Conservation (phyloP, 176 grass and related monocot species). For the Lolium perenne region DNA sequence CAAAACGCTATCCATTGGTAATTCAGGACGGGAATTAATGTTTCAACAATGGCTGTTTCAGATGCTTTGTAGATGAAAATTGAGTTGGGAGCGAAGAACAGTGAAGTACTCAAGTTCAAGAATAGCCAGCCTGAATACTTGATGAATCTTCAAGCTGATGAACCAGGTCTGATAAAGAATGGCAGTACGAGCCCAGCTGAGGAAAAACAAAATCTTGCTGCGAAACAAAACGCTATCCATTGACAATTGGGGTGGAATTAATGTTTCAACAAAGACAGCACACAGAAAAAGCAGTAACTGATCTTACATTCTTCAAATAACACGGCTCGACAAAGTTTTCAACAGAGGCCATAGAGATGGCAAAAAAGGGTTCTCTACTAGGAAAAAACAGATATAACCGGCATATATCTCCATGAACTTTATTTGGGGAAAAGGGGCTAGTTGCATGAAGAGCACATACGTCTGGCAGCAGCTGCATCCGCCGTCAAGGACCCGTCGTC, state of each 20-base stretch:
- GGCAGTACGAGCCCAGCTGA: conserved; percentile 4
- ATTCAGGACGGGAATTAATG: too few relatives aligned
- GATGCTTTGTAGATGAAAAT: too few relatives aligned
- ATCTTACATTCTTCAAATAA: conserved; percentile 48
- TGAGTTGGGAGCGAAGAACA: too few relatives aligned
- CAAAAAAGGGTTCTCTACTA: conserved; percentile 49
- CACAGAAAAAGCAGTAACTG: conserved; percentile 26
- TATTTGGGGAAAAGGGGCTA: conserved; percentile 48
- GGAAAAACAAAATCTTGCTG: conserved; percentile 15
- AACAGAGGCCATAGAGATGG: conserved; percentile 36
- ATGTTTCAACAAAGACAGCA: conserved; percentile 5
- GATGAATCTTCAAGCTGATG: not conserved
- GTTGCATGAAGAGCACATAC: conserved; percentile 37
- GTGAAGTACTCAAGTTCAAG: too few relatives aligned
- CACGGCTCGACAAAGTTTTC: conserved; percentile 25
- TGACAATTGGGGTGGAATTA: conserved; percentile 1
- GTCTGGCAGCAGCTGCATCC: conserved; percentile 27
- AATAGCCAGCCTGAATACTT: not conserved
- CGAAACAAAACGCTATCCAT: not conserved
- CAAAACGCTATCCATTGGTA: too few relatives aligned
- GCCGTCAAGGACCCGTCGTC: conserved; percentile 27
- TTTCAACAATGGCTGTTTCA: too few relatives aligned
- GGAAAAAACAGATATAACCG: conserved; percentile 33
- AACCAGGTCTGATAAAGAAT: not conserved
- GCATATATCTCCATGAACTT: conserved; percentile 52